A percentile compares a stretch with the other conserved stretches of the same genome.
Conservation (phyloP, 148 eudicot genomes). For the Rhododendron vialii region DNA sequence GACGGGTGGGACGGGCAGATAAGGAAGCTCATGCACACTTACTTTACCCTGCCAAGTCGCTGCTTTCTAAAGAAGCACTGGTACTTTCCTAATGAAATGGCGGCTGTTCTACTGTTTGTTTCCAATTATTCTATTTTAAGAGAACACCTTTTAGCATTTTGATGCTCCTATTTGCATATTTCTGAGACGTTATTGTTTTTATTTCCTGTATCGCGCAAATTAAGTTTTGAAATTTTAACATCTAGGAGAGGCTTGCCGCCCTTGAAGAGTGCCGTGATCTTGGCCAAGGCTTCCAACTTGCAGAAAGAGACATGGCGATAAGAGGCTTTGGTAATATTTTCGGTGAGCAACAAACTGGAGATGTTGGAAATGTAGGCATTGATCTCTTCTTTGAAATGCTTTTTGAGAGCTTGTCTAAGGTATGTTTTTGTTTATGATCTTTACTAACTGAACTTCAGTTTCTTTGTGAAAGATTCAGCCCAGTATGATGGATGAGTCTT, state of each 20-base stretch:
- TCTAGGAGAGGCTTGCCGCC: constrained; percentile 88
- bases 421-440: constrained; percentile 17
- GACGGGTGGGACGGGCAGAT: constrained; percentile 96
- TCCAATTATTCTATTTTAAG: neutral
- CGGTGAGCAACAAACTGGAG: constrained; percentile 99
- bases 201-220: neutral
- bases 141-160: neutral
- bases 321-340: constrained; percentile 99
- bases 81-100: constrained; percentile 25
- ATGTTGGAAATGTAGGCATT: constrained; percentile 92
- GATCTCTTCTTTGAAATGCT: constrained; percentile 97
- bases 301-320: constrained; percentile 96
- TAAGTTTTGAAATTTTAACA: constrained; percentile 12
- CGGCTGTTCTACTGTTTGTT: constrained; percentile 1
- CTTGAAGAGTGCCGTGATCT: constrained; percentile 95
- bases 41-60: constrained; percentile 81
- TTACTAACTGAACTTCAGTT: neutral
- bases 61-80: constrained; percentile 84
- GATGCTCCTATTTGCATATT: neutral
- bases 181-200: neutral
- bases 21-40: constrained; percentile 95
- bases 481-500: neutral
- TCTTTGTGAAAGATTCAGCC: neutral
- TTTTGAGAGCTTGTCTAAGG: constrained; percentile 94
- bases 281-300: constrained; percentile 97